Evolutionary conservation across 768 basidiomycete genomes (phyloP).

Genomic region (Tulasnella sp.): DNA sequence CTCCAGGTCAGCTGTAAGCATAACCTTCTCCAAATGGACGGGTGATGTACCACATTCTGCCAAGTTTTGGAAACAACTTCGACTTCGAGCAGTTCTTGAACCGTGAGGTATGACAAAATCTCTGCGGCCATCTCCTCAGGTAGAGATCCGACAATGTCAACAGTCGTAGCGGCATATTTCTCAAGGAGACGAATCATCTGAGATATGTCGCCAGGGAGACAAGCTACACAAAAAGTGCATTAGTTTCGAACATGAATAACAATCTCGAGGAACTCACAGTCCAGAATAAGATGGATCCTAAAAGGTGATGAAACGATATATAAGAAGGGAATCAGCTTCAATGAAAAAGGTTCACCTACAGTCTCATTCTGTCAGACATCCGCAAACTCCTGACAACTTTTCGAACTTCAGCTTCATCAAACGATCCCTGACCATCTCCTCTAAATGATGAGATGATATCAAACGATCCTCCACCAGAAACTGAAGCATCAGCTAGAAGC

Average conservation of each 20-base stretch:
- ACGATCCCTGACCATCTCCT: conserved; percentile 38
- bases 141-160: conserved; percentile 66
- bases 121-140: conserved; percentile 50
- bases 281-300: conserved; percentile 50
- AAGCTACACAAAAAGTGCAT: conserved; percentile 32
- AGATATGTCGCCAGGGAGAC: conserved; percentile 72
- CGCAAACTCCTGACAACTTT: conserved; percentile 47
- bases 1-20: conserved; percentile 33
- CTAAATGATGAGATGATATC: conserved; percentile 30
- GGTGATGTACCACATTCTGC: conserved; percentile 40
- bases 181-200: conserved; percentile 73
- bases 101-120: conserved; percentile 44
- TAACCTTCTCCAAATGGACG: conserved; percentile 64
- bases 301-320: neutral
- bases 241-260: conserved; percentile 11
- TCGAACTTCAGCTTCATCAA: conserved; percentile 58
- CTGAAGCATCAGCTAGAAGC: neutral
- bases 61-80: conserved; percentile 40
- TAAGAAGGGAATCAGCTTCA: neutral
- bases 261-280: conserved; percentile 31
- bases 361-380: conserved; percentile 55
- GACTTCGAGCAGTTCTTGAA: conserved; percentile 48
- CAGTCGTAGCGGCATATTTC: conserved; percentile 70
- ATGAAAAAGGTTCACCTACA: conserved; percentile 37
- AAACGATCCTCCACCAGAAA: neutral